Base-by-base conservation (phyloP, 2,329 filamentous ascomycete genomes). In the Arachnopeziza araneosa region DNA sequence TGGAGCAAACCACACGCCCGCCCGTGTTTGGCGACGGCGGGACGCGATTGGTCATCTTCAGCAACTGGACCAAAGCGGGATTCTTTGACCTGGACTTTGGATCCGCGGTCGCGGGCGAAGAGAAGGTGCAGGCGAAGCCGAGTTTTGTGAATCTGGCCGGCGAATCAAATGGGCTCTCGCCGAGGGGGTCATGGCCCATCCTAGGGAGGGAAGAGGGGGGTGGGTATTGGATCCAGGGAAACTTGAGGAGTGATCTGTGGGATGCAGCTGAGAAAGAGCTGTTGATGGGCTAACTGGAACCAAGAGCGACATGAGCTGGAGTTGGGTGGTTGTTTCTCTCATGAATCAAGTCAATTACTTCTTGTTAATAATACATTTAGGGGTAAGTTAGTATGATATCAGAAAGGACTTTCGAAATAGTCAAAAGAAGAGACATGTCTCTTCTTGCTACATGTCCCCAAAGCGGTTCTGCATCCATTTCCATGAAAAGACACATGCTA, bases 61-160 rank as follows among this genome's bases (percentile, higher is more conserved):
- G 70, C 9, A 79, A 79, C 61, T 77, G 75, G 75, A 67, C 71
- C 5, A 72, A 72, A 51, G 74, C 68, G 8, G 67, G 71, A 48
- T 66, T 79, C 23, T 74, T 72, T 51, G 65, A 72, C 1, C 65
- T 69, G 7, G 75, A 79, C 64, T 79, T 79, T 54, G 68, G 69
- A 6, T 58, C 60, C 6, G 66, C 67, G 1, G 59, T 66, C 14
- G 55, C 65, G 4, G 50, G 17, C 2, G 50, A 22, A 12, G 17
- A 52, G 24, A n/a, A 22, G 21, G 50, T 52, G 9, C 10, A 23
- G 9, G 21, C 50, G 6, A 52, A 52, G 50, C 50, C 50, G 12
- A 52, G 50, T 24, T 52, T 52, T 52, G 50, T 52, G 50, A 52
- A 52, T 52, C 22, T 12, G 14, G 24, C 50, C 3, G 50, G 50